Percentiles rank a stretch among this genome's conserved stretches.
Evolutionary conservation across 2,329 filamentous ascomycete genomes (phyloP).

Genomic region (Trichoderma oligosporum): DNA sequence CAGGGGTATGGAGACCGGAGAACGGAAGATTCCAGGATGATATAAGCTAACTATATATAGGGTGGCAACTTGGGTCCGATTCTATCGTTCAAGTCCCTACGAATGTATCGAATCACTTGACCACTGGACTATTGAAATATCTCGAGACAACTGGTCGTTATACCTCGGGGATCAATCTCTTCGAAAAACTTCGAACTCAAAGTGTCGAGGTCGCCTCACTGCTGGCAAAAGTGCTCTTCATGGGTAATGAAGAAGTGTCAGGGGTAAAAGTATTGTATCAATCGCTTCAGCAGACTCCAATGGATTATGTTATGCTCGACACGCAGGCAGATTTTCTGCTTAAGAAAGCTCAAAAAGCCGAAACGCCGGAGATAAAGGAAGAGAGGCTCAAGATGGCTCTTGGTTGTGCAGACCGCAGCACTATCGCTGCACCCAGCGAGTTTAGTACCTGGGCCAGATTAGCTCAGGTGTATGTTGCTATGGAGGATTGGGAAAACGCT

Average conservation of each 20-base stretch:
- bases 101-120: conserved; percentile 91
- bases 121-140: conserved; percentile 88
- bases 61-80: conserved; percentile 93
- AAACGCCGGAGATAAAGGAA: conserved; percentile 53
- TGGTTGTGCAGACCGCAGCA: conserved; percentile 89
- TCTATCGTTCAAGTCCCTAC: conserved; percentile 97
- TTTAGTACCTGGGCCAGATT: conserved; percentile 95
- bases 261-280: conserved; percentile 85
- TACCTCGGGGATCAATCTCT: conserved; percentile 92
- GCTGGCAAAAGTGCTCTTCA: conserved; percentile 83
- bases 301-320: conserved; percentile 97
- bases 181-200: conserved; percentile 87
- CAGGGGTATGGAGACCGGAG: conserved; percentile 56
- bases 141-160: conserved; percentile 94
- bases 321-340: conserved; percentile 90
- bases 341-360: conserved; percentile 65
- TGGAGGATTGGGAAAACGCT: conserved; percentile 96
- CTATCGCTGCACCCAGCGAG: conserved; percentile 91
- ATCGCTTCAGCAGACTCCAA: conserved; percentile 83
- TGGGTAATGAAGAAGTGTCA: conserved; percentile 96
- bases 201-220: conserved; percentile 94
- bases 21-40: background rate
- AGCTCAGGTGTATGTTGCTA: conserved; percentile 86
- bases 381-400: conserved; percentile 79
- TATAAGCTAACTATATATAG: conserved; percentile 41